Base-by-base conservation (phyloP, 768 basidiomycete genomes). In the Phaffia australis region DNA sequence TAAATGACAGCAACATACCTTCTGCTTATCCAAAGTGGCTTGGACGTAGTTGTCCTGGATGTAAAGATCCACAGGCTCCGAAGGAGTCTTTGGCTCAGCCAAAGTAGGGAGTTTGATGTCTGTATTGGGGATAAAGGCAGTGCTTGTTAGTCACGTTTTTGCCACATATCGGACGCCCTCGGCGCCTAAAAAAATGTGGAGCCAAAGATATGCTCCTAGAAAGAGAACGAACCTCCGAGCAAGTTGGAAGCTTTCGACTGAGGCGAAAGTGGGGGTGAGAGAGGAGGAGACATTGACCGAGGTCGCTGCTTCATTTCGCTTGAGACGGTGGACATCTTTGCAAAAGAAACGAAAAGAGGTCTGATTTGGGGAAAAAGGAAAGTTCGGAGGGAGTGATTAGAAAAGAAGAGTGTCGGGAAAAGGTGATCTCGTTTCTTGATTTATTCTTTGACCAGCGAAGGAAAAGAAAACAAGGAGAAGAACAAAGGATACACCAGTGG, bases 1-100 rank as follows among this genome's bases (percentile, higher is more conserved):
- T 30, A 18, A 25, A 27, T 11, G 60, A 51, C 4, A 49, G 48
- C 21, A 19, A 21, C 56, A 27, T 3, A 84, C 73, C 73, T 86
- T 86, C 66, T 82, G 80, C 46, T 82, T 84, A 71, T 81, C 83
- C 73, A 89, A 80, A 4, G 85, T 87, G 76, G 86, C 81, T 27
- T 84, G 79, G 74, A 89, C 87, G 72, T 89, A 89, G 80, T 89
- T 88, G 77, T 88, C 87, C 19, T 87, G 85, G 66, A 88, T 84
- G 25, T 61, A 46, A n/a, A 30, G 35, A 55, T 66, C 65, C 54
- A 61, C n/a, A 21, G 65, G 65, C 46, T 49, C 50, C 9, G 15
- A 19, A 21, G 59, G 65, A 18, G 51, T 58, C 59, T 66, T 66
- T 35, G 65, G 60, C 35, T 49, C 60, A 21, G 49, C 19, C 29